Base-by-base conservation (phyloP, 2,329 filamentous ascomycete genomes). In the Stemphylium beticola region DNA sequence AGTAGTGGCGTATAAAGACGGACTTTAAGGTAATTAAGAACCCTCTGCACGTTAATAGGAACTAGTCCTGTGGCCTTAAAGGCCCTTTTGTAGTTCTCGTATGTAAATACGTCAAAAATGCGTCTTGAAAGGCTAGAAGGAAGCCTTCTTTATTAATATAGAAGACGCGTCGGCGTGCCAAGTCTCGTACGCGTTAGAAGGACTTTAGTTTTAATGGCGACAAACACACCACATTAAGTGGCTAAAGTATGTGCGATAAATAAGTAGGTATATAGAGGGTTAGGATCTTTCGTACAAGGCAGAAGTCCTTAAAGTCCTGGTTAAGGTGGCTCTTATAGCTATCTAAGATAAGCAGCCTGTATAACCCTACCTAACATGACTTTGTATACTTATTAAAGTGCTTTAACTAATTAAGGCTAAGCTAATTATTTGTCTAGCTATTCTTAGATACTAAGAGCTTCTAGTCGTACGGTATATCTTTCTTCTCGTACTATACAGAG, bases 31-130 rank as follows among this genome's bases (percentile, higher is more conserved):
- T 66, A 68, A 44, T 53, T 67, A 52, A 74, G 38, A 15, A 73
- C 67, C 37, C 37, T 55, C 45, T 70, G 29, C 46, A 66, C 62
- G 55, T 74, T n/a, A 22, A 39, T 20, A 39, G 37, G 68, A 49
- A 72, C 51, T 59, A 75, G 58, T 18, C 71, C 57, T 62, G 67
- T 58, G 50, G 56, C 64, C 54, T 54, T 33, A 60, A 73, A 74
- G 45, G 57, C 57, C 59, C 48, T 56, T 33, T 58, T 14, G 17
- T 65, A 64, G 43, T 73, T 75, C 43, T 60, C 38, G 22, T 54
- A 20, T 41, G 53, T 73, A 40, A 74, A 64, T 43, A 57, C 47
- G 37, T 62, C 15, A 48, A 43, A 55, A 46, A 61, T 26, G 31
- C 47, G 40, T 57, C 55, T 37, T 52, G 51, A 63, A 68, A 74